Percentiles rank a stretch among this genome's conserved stretches.
Evolutionary conservation across 1,284 basidiomycete genomes (phyloP).

Genomic region (Sanghuangporus baumii): DNA sequence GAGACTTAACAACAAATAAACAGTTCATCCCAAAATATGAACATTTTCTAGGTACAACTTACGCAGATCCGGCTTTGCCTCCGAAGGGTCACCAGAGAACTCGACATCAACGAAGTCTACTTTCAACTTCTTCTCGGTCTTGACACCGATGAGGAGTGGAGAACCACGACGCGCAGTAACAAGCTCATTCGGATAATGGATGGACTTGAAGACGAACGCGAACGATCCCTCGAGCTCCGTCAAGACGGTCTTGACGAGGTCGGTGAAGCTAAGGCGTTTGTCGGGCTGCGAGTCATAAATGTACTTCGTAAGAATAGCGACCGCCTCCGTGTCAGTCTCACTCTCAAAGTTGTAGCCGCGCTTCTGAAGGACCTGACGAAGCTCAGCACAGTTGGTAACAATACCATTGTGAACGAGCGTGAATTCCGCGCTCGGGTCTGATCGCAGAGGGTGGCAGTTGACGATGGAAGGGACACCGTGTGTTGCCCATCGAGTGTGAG

Average conservation of each 20-base stretch:
- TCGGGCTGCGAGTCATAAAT: constrained; percentile 92
- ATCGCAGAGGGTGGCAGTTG: constrained; percentile 97
- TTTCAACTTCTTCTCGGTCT: constrained; percentile 99
- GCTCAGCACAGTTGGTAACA: constrained; percentile 91
- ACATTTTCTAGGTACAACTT: constrained; percentile 28
- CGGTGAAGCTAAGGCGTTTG: constrained; percentile 87
- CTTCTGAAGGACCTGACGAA: constrained; percentile 92
- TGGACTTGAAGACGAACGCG: constrained; percentile 99
- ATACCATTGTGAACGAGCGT: constrained; percentile 98
- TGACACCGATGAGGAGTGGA: constrained; percentile 95
- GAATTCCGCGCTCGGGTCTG: constrained; percentile 82
- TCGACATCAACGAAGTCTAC: constrained; percentile 99
- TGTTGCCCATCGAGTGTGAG: constrained; percentile 99
- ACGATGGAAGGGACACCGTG: constrained; percentile 85
- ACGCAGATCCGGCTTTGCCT: constrained; percentile 55
- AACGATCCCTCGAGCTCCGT: constrained; percentile 99
- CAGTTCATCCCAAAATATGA: not conserved
- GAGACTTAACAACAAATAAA: constrained; percentile 34
- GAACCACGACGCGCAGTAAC: constrained; percentile 97
- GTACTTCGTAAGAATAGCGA: constrained; percentile 95
- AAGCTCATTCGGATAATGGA: constrained; percentile 94
- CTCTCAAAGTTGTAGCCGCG: constrained; percentile 93
- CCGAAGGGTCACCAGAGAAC: constrained; percentile 70
- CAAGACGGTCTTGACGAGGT: constrained; percentile 91
- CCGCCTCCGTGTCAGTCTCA: constrained; percentile 98